These are phyloP conservation scores for Suillus subalutaceus DNA, from an alignment of 768 basidiomycete genomes.

Conservation along the genomic window DNA sequence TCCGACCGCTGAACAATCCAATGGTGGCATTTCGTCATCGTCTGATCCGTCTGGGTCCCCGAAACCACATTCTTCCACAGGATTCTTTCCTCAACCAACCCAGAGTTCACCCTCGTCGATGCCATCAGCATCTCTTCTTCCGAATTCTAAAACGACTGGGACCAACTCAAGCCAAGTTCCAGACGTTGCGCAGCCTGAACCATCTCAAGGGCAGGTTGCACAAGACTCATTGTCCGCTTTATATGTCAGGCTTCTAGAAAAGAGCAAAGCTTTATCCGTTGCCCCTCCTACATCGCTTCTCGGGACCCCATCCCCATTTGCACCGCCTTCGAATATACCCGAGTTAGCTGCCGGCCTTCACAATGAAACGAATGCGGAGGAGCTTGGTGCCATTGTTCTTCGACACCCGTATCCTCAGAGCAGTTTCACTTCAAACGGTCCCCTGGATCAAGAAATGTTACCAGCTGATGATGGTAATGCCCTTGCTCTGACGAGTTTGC, in stretches of 20 bases:
- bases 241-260: constrained; percentile 21
- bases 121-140: background rate
- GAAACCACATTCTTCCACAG: background rate
- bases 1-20: background rate
- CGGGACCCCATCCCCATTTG: constrained; percentile 17
- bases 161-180: background rate
- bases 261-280: constrained; percentile 18
- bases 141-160: background rate
- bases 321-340: constrained; percentile 4
- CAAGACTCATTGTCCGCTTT: constrained; percentile 15
- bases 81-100: background rate
- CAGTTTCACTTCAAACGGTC: constrained; percentile 4
- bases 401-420: constrained; percentile 15
- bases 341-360: background rate
- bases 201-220: background rate
- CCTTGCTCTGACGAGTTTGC: background rate
- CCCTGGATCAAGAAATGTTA: background rate
- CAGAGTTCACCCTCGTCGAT: background rate
- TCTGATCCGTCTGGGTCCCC: background rate
- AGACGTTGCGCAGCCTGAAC: background rate
- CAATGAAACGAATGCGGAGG: constrained; percentile 1
- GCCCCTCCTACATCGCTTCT: constrained; percentile 8
- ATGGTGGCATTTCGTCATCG: background rate
- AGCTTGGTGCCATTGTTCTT: constrained; percentile 1
- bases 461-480: background rate